Conservation (phyloP, 495 filamentous ascomycete species). For the Penicillium subrubescens region DNA sequence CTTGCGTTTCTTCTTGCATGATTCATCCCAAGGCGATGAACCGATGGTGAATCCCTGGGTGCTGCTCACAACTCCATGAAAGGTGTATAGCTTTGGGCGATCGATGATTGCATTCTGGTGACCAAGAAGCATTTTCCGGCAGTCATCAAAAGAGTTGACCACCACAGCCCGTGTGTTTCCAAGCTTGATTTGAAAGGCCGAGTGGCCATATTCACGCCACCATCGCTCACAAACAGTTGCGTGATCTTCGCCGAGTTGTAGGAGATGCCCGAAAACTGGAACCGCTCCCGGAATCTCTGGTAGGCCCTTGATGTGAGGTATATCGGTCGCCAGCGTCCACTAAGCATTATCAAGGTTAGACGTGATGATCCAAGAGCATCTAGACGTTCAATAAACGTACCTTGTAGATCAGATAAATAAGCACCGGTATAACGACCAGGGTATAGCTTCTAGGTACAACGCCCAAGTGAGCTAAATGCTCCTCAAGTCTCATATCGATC, state of each 20-base stretch:
- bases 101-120: slow-evolving; percentile 52
- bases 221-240: slow-evolving; percentile 55
- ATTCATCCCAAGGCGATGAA: slow-evolving; percentile 53
- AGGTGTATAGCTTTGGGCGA: slow-evolving; percentile 50
- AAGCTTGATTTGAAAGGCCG: slow-evolving; percentile 57
- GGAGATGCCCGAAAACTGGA: slow-evolving; percentile 55
- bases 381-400: slow-evolving; percentile 3
- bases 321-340: slow-evolving; percentile 40
- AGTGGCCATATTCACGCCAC: slow-evolving; percentile 53
- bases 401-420: slow-evolving; percentile 17
- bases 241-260: slow-evolving; percentile 58
- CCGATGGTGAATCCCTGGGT: slow-evolving; percentile 51
- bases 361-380: not conserved
- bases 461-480: slow-evolving; percentile 2
- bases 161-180: slow-evolving; percentile 55
- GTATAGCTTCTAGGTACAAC: not conserved
- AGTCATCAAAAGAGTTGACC: slow-evolving; percentile 51
- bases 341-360: not conserved
- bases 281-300: slow-evolving; percentile 54
- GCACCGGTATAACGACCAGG: slow-evolving; percentile 10
- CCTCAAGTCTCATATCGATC: slow-evolving; percentile 11
- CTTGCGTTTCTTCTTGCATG: slow-evolving; percentile 54
- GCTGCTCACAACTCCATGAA: slow-evolving; percentile 50
- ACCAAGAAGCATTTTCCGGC: slow-evolving; percentile 46
- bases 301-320: slow-evolving; percentile 49